Conservation (phyloP, 2,329 filamentous ascomycete species). For the Pestalotiopsis fici region DNA sequence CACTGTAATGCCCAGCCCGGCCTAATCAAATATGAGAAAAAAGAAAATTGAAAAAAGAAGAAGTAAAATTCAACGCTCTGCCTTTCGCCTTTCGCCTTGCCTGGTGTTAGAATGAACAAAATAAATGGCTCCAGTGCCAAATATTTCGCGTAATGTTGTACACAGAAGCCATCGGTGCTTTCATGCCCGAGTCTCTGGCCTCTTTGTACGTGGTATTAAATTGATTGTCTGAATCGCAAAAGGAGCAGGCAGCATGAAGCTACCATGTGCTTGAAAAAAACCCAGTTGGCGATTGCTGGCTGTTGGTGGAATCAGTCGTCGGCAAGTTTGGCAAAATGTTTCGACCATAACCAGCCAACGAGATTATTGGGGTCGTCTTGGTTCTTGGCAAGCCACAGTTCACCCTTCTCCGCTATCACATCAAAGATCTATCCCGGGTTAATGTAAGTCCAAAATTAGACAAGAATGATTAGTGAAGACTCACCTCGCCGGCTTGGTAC, state of each 20-base stretch:
- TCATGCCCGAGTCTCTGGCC: neutral
- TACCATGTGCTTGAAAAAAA: neutral
- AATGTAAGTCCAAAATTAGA: conserved; percentile 6
- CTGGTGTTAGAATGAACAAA: conserved; percentile 7
- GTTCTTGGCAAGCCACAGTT: conserved; percentile 96
- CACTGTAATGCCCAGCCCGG: conserved; percentile 19
- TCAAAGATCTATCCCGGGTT: conserved; percentile 68
- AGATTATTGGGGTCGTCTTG: conserved; percentile 81
- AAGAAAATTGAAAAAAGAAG: neutral
- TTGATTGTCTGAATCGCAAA: neutral
- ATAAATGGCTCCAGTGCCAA: conserved; percentile 10
- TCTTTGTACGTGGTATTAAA: neutral
- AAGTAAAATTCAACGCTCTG: conserved; percentile 22
- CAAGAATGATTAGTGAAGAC: conserved; percentile 20
- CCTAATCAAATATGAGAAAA: conserved; percentile 1
- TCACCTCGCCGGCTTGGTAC: conserved; percentile 88
- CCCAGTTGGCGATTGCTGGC: neutral
- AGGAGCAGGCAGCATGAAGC: neutral
- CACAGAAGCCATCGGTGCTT: conserved; percentile 11
- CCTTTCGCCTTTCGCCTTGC: conserved; percentile 23
- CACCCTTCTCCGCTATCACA: conserved; percentile 93
- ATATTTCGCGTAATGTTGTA: conserved; percentile 19
- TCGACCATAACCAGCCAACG: conserved; percentile 99
- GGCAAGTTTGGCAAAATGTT: conserved; percentile 81
- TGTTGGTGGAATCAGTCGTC: conserved; percentile 37